Evolutionary conservation across 345 rosid species (phyloP).

Genomic region (Bruguiera parviflora): DNA sequence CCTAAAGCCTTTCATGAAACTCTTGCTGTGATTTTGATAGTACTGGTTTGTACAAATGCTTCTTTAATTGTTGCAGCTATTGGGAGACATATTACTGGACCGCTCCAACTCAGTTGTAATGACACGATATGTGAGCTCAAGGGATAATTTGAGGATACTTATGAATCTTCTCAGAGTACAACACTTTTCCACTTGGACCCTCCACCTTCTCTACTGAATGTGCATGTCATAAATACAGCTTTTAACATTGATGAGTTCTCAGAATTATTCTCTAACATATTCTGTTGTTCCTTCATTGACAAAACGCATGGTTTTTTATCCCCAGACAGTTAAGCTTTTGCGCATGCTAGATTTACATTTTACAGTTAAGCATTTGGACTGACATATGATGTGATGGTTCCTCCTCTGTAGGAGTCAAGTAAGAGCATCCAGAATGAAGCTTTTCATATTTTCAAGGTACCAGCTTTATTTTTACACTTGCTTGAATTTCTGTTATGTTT

Average conservation of each 20-base stretch:
- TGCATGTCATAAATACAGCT: not conserved
- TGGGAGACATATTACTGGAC: conserved; percentile 56
- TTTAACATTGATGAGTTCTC: not conserved
- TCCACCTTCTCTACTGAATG: not conserved
- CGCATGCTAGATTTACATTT: too few species aligned
- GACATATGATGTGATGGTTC: conserved; percentile 3
- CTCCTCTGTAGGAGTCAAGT: conserved; percentile 71
- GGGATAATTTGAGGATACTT: conserved; percentile 60
- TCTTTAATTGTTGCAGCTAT: conserved; percentile 30
- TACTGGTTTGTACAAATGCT: not conserved
- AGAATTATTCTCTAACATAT: not conserved
- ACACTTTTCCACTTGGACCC: not conserved
- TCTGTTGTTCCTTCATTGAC: not conserved
- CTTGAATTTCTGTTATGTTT: not conserved
- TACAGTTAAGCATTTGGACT: not conserved
- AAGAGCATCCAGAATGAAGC: conserved; percentile 98
- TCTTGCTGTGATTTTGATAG: conserved; percentile 1
- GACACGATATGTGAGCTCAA: conserved; percentile 61
- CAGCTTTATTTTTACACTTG: not conserved
- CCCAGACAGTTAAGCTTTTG: not conserved
- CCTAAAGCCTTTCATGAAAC: not conserved
- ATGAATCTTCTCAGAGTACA: conserved; percentile 74
- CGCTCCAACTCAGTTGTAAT: conserved; percentile 61
- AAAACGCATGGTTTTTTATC: not conserved
- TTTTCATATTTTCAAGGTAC: conserved; percentile 96